Evolutionary conservation across 495 filamentous ascomycete species (phyloP).

Genomic region (Penicillium soppii): DNA sequence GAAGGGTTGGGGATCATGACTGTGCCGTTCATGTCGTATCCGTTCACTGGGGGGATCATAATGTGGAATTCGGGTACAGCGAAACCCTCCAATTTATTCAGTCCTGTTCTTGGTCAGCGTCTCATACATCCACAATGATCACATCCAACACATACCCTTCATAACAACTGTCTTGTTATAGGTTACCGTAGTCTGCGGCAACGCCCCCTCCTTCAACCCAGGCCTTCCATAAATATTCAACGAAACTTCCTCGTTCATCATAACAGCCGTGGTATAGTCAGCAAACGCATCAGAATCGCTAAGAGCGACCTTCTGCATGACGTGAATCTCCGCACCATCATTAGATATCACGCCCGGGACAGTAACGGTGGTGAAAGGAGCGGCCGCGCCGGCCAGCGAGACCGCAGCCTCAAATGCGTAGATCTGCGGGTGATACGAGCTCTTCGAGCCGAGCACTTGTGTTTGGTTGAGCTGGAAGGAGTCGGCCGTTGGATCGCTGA

Average conservation of each 20-base stretch:
- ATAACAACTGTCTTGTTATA: conserved; percentile 57
- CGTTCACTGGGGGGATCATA: conserved; percentile 36
- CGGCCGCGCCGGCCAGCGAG: conserved; percentile 49
- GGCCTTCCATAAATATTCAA: conserved; percentile 61
- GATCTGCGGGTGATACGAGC: conserved; percentile 53
- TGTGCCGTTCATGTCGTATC: conserved; percentile 63
- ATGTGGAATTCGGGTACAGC: conserved; percentile 53
- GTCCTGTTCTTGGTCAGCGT: conserved; percentile 32
- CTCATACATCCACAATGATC: neutral
- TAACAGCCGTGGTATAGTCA: conserved; percentile 52
- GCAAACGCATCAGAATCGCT: conserved; percentile 55
- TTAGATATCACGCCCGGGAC: conserved; percentile 55
- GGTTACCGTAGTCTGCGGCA: conserved; percentile 50
- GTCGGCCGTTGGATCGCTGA: conserved; percentile 58
- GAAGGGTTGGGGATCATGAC: conserved; percentile 71
- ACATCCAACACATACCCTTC: conserved; percentile 46
- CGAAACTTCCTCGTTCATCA: conserved; percentile 56
- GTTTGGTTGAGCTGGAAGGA: conserved; percentile 56
- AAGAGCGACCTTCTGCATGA: conserved; percentile 53
- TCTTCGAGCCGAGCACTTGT: conserved; percentile 45
- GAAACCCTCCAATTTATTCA: conserved; percentile 62
- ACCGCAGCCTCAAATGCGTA: conserved; percentile 55
- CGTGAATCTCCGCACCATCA: conserved; percentile 51
- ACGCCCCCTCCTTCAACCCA: conserved; percentile 45
- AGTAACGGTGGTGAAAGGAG: conserved; percentile 56